These are phyloP conservation scores for Salix arbutifolia DNA, from an alignment of 345 rosid genomes.

Conservation along the genomic window DNA sequence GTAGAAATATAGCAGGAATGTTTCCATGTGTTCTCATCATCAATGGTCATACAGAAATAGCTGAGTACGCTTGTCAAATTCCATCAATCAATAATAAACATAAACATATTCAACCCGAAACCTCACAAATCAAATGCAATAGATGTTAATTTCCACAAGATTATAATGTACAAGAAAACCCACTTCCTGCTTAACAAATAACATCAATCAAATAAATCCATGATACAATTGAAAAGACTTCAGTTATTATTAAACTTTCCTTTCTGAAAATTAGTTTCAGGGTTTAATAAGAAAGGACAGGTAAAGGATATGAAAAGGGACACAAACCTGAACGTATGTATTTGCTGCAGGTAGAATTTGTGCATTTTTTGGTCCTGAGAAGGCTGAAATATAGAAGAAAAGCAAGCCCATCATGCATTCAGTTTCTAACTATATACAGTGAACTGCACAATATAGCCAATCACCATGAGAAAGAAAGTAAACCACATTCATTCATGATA, in stretches of 20 bases:
- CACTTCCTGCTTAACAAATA: too few relatives aligned
- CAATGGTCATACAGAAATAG: not conserved
- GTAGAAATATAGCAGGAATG: not conserved
- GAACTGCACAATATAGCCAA: not conserved
- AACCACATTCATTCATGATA: not conserved
- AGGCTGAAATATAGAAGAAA: constrained; percentile 45
- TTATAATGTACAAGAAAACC: not conserved
- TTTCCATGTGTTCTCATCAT: not conserved
- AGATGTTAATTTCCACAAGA: not conserved
- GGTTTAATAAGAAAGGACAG: not conserved
- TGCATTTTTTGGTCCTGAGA: constrained; percentile 64
- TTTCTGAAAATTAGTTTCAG: not conserved
- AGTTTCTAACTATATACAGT: not conserved
- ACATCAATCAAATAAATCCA: too few relatives aligned
- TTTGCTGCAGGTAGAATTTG: constrained; percentile 80
- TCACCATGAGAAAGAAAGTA: not conserved
- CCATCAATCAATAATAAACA: not conserved
- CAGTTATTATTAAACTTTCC: not conserved
- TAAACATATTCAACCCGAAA: not conserved
- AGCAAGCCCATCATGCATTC: not conserved
- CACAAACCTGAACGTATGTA: constrained; percentile 73
- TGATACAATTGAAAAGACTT: not conserved
- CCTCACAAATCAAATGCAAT: not conserved
- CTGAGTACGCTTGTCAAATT: not conserved
- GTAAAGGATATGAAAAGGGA: constrained; percentile 4